Percentiles rank a stretch among this genome's conserved stretches.
Evolutionary conservation across 495 filamentous ascomycete genomes (phyloP).

Genomic region (Daldinia concentrica): DNA sequence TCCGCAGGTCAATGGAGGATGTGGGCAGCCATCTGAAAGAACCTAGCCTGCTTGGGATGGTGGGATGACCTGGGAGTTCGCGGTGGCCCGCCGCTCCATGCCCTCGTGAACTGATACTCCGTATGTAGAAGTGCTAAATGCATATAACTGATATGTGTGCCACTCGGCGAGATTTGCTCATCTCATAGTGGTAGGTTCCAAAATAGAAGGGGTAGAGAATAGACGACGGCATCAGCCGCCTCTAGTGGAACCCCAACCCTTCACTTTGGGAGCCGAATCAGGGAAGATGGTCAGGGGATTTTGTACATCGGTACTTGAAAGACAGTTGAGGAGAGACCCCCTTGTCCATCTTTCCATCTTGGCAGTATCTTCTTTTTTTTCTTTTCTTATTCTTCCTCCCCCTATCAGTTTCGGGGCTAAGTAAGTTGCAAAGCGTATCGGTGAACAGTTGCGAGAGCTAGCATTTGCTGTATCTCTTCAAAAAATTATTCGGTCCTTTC

Average conservation of each 20-base stretch:
- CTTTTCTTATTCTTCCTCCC: background rate
- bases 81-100: conserved; percentile 24
- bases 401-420: conserved; percentile 12
- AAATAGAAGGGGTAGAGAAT: conserved; percentile 38
- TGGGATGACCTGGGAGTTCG: conserved; percentile 40
- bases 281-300: conserved; percentile 20
- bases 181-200: conserved; percentile 37
- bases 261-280: conserved; percentile 23
- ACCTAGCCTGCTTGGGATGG: conserved; percentile 29
- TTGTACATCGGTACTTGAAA: conserved; percentile 25
- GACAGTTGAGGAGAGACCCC: conserved; percentile 5
- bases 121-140: conserved; percentile 24
- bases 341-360: conserved; percentile 27
- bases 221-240: conserved; percentile 42
- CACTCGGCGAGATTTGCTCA: conserved; percentile 45
- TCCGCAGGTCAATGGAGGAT: conserved; percentile 33
- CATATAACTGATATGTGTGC: conserved; percentile 31
- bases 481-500: conserved; percentile 31
- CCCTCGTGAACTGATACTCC: conserved; percentile 37
- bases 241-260: conserved; percentile 39
- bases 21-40: conserved; percentile 32
- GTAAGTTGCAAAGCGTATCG: background rate
- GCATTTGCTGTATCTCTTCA: conserved; percentile 7
- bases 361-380: conserved; percentile 28
- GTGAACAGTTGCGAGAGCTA: conserved; percentile 6